Percentiles rank a stretch among this genome's conserved stretches.
Conservation (phyloP, 2,329 filamentous ascomycete genomes). For the Paecilomyces variotii region DNA sequence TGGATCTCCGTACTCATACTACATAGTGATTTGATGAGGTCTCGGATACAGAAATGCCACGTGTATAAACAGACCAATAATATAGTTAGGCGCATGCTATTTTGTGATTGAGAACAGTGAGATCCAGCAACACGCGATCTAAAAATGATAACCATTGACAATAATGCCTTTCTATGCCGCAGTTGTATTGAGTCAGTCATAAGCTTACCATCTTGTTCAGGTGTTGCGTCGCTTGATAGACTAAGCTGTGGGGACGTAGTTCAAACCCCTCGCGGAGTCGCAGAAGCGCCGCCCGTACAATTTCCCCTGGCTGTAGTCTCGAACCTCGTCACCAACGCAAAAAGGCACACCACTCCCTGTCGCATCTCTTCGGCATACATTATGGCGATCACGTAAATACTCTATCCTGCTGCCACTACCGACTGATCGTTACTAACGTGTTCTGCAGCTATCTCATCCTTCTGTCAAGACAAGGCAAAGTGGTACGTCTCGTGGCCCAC, state of each 20-base stretch:
- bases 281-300: neutral
- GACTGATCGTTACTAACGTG: conserved; percentile 11
- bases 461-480: conserved; percentile 96
- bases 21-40: neutral
- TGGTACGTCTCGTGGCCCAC: conserved; percentile 59
- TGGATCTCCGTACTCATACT: too few species aligned
- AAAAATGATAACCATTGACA: neutral
- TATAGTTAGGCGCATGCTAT: neutral
- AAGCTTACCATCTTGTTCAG: too few species aligned
- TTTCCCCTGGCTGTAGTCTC: neutral
- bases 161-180: neutral
- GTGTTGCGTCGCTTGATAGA: neutral
- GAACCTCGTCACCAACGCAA: neutral
- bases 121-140: neutral
- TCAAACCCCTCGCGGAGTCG: neutral
- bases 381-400: conserved; percentile 29
- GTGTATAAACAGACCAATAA: neutral
- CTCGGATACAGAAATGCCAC: neutral
- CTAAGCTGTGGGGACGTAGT: neutral
- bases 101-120: neutral
- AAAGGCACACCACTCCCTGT: neutral
- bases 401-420: neutral
- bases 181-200: too few species aligned
- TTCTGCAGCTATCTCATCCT: conserved; percentile 84
- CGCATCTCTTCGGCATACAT: conserved; percentile 2